Base-by-base conservation (phyloP, 805 yeast species). In the Blastobotrys americana region DNA sequence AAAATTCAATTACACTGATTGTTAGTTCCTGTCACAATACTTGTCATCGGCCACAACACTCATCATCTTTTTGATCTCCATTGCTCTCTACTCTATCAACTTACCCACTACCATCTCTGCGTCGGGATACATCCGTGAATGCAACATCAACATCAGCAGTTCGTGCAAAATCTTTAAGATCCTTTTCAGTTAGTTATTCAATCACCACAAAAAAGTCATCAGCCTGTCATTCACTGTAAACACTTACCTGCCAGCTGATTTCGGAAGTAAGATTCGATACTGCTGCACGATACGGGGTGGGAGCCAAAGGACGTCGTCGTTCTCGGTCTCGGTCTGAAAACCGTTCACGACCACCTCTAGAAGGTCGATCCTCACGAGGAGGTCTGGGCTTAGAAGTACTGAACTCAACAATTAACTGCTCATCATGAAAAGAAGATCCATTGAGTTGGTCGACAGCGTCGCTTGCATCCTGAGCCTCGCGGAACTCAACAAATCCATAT, bases 121-220 rank as follows among this genome's bases (percentile, higher is more conserved):
- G 46, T n/a, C 63, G 58, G 5, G 64, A 55, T 20, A 66, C 63
- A 45, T 64, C 65, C 20, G 71, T 58, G 55, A 53, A 67, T 19
- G 55, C 53, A 16, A 66, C 64, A 41, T 63, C 66, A 36, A 67
- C 67, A 38, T 60, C 67, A 38, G 64, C 82, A 50, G 83, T 88
- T 63, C 95, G 76, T 53, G 87, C 88, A 45, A 65, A 62, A 50
- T 67, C 71, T 57, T 67, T 67, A 61, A 85, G 79, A 70, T 90
- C 97, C 71, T 88, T n/a, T n/a, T n/a, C n/a, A n/a, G n/a, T n/a
- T n/a, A n/a, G n/a, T n/a, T n/a, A n/a, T n/a, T n/a, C n/a, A n/a
- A n/a, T n/a, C n/a, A n/a, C n/a, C n/a, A n/a, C n/a, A n/a, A n/a
- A n/a, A n/a, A n/a, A n/a, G n/a, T n/a, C n/a, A n/a, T n/a, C n/a